Evolutionary conservation across 2,329 filamentous ascomycete genomes (phyloP), one percentile per base, ranked within the genome.

Genomic region (Ophiobolus disseminans): DNA sequence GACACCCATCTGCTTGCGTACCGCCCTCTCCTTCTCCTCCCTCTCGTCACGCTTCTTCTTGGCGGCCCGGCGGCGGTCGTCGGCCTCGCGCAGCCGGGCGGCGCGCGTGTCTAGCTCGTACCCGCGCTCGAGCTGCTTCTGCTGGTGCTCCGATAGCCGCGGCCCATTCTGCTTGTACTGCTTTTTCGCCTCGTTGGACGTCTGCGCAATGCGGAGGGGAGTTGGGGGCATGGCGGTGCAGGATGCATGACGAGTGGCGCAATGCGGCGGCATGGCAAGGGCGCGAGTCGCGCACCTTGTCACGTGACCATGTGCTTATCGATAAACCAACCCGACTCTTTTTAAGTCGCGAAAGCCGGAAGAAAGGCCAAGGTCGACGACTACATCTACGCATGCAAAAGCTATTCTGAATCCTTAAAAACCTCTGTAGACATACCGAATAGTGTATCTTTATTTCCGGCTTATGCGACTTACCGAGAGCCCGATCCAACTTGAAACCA

Each of bases 61-160:
- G 5, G 62, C 61, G 7, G 50, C 46, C 42, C 62, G 66, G 32
- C 62, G 60, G 11, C 63, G 53, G 17, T 65, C 55, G 38, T 74
- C 71, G 22, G 61, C 59, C 36, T 73, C 70, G 32, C 66, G 69
- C n/a, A 67, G 31, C 22, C 55, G 57, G 32, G 58, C 47, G 13
- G 72, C 72, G 44, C 71, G 69, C 38, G 65, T 48, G 16, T 74
- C 69, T 31, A 72, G 54, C 25, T 69, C 65, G 31, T 49, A 36
- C 3, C 40, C 63, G 41, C 69, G 69, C 37, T 73, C 58, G 3
- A 74, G 62, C 39, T 64, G 65, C 19, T 62, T 65, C 32, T 55
- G 53, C 30, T 70, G 61, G 10, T 51, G 57, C 28, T 66, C 66
- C 6, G 62, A 57, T 8, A 72, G 42, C 2, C 47, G 46, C 2